These are phyloP conservation scores for Komagataella mondaviorum DNA, from an alignment of 805 yeast species.

Conservation along the genomic window DNA sequence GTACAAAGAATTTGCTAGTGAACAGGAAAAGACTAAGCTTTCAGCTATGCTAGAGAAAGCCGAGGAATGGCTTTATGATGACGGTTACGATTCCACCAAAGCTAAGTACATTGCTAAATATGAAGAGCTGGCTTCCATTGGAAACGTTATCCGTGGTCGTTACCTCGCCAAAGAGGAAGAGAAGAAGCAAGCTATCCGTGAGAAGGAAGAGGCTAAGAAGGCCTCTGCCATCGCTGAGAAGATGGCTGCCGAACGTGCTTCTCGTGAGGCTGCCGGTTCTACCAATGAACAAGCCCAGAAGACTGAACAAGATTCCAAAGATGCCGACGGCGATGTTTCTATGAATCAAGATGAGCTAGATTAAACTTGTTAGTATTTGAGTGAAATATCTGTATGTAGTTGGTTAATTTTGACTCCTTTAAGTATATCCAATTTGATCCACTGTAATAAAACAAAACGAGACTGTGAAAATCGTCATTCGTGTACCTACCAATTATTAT, in stretches of 20 bases:
- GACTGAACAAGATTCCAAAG: slow-evolving; percentile 9
- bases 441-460: not conserved
- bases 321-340: slow-evolving; percentile 22
- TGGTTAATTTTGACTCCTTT: not conserved
- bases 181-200: slow-evolving; percentile 76
- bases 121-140: slow-evolving; percentile 91
- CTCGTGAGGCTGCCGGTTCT: slow-evolving; percentile 13
- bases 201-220: slow-evolving; percentile 79
- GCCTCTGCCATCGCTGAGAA: slow-evolving; percentile 76
- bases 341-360: slow-evolving; percentile 18
- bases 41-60: slow-evolving; percentile 63
- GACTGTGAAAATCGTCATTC: not conserved
- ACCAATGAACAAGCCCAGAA: slow-evolving; percentile 17
- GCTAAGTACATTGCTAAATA: slow-evolving; percentile 95
- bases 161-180: slow-evolving; percentile 91
- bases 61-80: slow-evolving; percentile 98
- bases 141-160: slow-evolving; percentile 93
- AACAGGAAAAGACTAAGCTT: slow-evolving; percentile 77
- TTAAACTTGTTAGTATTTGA: slow-evolving; percentile 2
- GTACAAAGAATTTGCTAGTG: slow-evolving; percentile 79
- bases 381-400: not conserved
- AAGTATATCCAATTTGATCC: not conserved
- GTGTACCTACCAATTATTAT: not conserved
- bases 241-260: slow-evolving; percentile 67
- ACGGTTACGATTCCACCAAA: slow-evolving; percentile 92